These are phyloP conservation scores for Podila epicladia DNA, from an alignment of 192 early-diverging fungal species.

Conservation along the genomic window DNA sequence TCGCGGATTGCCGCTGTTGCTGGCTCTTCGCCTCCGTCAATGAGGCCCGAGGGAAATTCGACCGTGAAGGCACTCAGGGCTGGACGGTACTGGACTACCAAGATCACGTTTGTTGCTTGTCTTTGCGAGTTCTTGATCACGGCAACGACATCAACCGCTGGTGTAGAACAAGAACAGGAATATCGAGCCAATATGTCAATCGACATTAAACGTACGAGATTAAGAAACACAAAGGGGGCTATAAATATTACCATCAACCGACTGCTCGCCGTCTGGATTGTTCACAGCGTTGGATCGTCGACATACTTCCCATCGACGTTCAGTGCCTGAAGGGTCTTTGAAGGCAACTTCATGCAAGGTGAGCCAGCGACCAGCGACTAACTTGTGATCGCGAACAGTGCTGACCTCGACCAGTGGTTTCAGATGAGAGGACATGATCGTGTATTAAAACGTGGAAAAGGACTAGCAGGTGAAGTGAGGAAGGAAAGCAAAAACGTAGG, in stretches of 20 bases:
- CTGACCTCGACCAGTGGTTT: constrained; percentile 14
- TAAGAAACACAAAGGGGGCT: background rate
- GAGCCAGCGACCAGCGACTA: constrained; percentile 49
- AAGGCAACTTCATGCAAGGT: constrained; percentile 52
- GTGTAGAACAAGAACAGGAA: background rate
- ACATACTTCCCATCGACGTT: constrained; percentile 47
- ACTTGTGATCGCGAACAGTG: constrained; percentile 8
- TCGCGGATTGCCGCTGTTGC: constrained; percentile 54
- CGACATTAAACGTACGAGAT: background rate
- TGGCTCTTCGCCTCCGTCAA: constrained; percentile 52
- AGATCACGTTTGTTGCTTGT: constrained; percentile 41
- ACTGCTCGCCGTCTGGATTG: background rate
- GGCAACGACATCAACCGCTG: constrained; percentile 59
- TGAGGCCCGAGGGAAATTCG: constrained; percentile 61
- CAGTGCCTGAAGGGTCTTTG: constrained; percentile 41
- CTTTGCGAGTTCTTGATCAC: constrained; percentile 27
- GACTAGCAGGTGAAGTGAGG: too few species aligned
- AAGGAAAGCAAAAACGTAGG: background rate
- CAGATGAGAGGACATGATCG: too few species aligned
- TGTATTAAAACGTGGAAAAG: too few species aligned
- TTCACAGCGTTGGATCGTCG: constrained; percentile 12
- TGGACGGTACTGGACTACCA: constrained; percentile 60
- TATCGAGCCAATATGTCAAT: too few species aligned
- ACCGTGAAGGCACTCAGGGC: constrained; percentile 50
- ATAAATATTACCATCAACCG: background rate